phyloP scores from a whole-genome alignment of 768 basidiomycete genomes.

The Termitomyces sp. region DNA sequence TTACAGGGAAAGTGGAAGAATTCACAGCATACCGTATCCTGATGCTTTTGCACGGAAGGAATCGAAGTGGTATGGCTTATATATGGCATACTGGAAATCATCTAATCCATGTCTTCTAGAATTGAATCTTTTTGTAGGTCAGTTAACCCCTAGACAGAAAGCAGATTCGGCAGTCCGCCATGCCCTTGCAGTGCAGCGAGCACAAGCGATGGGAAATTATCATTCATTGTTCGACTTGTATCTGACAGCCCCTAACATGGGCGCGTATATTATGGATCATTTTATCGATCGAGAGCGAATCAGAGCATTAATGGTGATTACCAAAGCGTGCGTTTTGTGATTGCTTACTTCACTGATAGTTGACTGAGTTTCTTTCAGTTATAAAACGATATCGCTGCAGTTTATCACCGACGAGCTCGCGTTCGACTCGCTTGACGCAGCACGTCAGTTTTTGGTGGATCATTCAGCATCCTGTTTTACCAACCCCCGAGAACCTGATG shows the following conservation, averaged over 20 bases:
- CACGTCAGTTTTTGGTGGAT: conserved; percentile 65
- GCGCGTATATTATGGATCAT: conserved; percentile 98
- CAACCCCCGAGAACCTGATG: conserved; percentile 60
- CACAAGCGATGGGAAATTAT: conserved; percentile 91
- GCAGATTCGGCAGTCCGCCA: conserved; percentile 75
- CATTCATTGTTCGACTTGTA: conserved; percentile 88
- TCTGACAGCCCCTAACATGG: conserved; percentile 89
- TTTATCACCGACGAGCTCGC: conserved; percentile 82
- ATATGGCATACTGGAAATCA: not conserved
- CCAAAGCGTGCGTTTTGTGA: conserved; percentile 75
- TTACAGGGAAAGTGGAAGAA: conserved; percentile 91
- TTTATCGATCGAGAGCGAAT: conserved; percentile 91
- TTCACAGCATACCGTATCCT: conserved; percentile 97
- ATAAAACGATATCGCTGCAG: conserved; percentile 69
- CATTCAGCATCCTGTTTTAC: conserved; percentile 68
- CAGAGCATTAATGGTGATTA: conserved; percentile 83
- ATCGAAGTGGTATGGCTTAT: conserved; percentile 73
- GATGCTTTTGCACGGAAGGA: conserved; percentile 91
- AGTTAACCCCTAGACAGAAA: conserved; percentile 93
- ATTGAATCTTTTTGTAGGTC: conserved; percentile 95
- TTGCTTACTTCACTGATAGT: not conserved
- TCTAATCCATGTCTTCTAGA: conserved; percentile 45
- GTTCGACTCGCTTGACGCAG: conserved; percentile 65
- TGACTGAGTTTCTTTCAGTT: conserved; percentile 47
- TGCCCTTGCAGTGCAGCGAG: conserved; percentile 85